Conservation (phyloP, 2,329 filamentous ascomycete genomes). For the Bimuria novae-zelandiae region DNA sequence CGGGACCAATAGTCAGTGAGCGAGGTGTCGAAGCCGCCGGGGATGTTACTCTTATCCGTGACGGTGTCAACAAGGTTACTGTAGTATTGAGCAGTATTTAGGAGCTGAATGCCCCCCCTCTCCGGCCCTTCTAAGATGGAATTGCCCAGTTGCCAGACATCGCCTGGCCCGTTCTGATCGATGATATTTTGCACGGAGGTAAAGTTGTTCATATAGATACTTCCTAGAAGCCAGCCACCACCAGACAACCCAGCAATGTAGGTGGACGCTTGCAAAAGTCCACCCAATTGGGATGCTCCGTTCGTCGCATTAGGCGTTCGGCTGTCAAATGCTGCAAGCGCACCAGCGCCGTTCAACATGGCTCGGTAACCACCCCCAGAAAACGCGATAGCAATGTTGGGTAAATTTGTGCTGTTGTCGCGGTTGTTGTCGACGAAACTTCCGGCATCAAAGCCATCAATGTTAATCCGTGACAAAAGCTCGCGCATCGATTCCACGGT, state of each 20-base stretch:
- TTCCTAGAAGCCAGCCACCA: slow-evolving; percentile 84
- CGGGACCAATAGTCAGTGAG: slow-evolving; percentile 90
- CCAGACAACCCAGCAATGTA: slow-evolving; percentile 83
- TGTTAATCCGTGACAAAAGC: slow-evolving; percentile 72
- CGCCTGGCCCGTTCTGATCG: slow-evolving; percentile 49
- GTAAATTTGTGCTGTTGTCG: slow-evolving; percentile 61
- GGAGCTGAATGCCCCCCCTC: slow-evolving; percentile 55
- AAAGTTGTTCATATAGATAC: slow-evolving; percentile 78
- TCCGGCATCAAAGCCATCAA: slow-evolving; percentile 77
- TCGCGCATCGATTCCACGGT: slow-evolving; percentile 76
- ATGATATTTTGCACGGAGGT: slow-evolving; percentile 66
- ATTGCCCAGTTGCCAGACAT: slow-evolving; percentile 67
- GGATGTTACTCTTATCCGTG: slow-evolving; percentile 63
- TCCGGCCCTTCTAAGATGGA: slow-evolving; percentile 64
- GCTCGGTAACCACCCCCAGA: slow-evolving; percentile 88
- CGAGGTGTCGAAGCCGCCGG: slow-evolving; percentile 65
- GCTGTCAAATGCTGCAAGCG: slow-evolving; percentile 76
- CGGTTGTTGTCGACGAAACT: slow-evolving; percentile 68
- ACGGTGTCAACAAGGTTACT: slow-evolving; percentile 63
- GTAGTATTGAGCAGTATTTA: slow-evolving; percentile 67
- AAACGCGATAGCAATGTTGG: slow-evolving; percentile 75
- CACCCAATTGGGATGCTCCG: slow-evolving; percentile 70
- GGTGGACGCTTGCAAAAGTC: slow-evolving; percentile 78
- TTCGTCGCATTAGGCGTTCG: slow-evolving; percentile 67
- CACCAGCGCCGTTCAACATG: slow-evolving; percentile 82